Evolutionary conservation across 306 rosid species (phyloP).

Genomic region (Amphicarpaea edgeworthii): DNA sequence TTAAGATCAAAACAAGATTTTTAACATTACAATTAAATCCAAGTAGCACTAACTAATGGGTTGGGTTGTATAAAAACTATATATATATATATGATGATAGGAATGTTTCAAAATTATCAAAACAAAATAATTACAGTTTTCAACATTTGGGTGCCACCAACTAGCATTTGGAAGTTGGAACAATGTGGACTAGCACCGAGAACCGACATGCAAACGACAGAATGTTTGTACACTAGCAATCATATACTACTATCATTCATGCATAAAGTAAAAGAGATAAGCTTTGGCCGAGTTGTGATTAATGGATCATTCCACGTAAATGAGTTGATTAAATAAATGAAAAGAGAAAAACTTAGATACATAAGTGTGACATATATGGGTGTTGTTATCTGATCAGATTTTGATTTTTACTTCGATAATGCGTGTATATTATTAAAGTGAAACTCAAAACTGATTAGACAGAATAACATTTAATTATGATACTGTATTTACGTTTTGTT

Average conservation of each 20-base stretch:
- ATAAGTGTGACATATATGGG: too few relatives aligned
- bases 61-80: background rate
- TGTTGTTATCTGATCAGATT: too few relatives aligned
- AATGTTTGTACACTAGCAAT: background rate
- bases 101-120: too few relatives aligned
- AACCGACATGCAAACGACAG: conserved; percentile 10
- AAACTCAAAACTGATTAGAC: too few relatives aligned
- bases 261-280: background rate
- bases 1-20: background rate
- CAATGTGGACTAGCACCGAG: background rate
- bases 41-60: background rate
- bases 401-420: too few relatives aligned
- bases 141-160: conserved; percentile 20
- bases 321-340: background rate
- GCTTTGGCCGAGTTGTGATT: background rate
- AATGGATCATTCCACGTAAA: background rate
- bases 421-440: too few relatives aligned
- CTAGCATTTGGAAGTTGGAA: conserved; percentile 25
- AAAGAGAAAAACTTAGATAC: background rate
- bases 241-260: too few relatives aligned
- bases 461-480: too few relatives aligned
- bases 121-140: too few relatives aligned
- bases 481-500: too few relatives aligned
- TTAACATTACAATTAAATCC: background rate
- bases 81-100: too few relatives aligned